These are phyloP conservation scores for Debaryomycetaceae sp. DNA, from an alignment of 1,139 yeast genomes.

Conservation along the genomic window DNA sequence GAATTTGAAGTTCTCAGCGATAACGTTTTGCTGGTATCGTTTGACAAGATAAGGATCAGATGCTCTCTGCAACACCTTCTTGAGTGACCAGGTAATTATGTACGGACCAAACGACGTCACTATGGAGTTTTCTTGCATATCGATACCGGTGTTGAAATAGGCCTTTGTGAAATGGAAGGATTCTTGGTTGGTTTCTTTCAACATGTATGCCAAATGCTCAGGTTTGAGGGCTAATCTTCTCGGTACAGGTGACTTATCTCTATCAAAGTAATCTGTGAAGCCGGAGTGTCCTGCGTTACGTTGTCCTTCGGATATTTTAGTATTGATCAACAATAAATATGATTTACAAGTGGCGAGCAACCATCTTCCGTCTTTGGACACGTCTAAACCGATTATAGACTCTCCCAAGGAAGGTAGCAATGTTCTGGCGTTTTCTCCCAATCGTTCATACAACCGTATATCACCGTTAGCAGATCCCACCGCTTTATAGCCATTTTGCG, in stretches of 20 bases:
- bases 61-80: slow-evolving; percentile 52
- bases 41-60: slow-evolving; percentile 58
- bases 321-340: slow-evolving; percentile 66
- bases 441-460: slow-evolving; percentile 63
- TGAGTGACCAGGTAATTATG: slow-evolving; percentile 77
- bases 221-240: slow-evolving; percentile 65
- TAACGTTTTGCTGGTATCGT: slow-evolving; percentile 58
- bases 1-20: slow-evolving; percentile 76
- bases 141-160: slow-evolving; percentile 66
- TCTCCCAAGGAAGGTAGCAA: slow-evolving; percentile 81
- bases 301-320: slow-evolving; percentile 56
- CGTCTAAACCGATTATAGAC: slow-evolving; percentile 60
- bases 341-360: slow-evolving; percentile 73
- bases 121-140: slow-evolving; percentile 63
- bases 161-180: slow-evolving; percentile 64
- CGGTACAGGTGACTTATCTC: slow-evolving; percentile 66
- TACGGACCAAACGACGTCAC: slow-evolving; percentile 79
- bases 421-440: slow-evolving; percentile 76
- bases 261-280: slow-evolving; percentile 61
- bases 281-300: slow-evolving; percentile 61
- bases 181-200: slow-evolving; percentile 46
- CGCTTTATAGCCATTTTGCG: slow-evolving; percentile 70
- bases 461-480: slow-evolving; percentile 76
- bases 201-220: slow-evolving; percentile 68
- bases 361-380: slow-evolving; percentile 80